Evolutionary conservation across 768 basidiomycete species (phyloP), one percentile per base, ranked within the genome.

Genomic region (Naganishia vishniacii): DNA sequence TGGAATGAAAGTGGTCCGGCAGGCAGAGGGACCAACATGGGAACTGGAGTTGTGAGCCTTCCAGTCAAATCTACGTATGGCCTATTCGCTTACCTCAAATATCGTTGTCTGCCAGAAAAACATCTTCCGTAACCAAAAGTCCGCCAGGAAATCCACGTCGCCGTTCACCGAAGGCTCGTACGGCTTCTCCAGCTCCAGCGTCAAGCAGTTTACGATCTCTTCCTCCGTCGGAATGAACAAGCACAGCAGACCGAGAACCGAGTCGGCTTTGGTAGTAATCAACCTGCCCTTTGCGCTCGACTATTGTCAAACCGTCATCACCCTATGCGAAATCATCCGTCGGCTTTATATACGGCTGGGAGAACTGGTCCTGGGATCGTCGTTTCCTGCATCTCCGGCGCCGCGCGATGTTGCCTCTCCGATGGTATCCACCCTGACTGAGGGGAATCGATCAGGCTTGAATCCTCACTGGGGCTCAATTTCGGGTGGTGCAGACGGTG

Each of bases 321-420:
- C 68, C 3, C 59, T 68, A 20, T 73, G 72, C 56, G 46, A 58
- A 15, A 71, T 74, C 65, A 70, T 77, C 59, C 73, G 72, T 11
- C 73, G 73, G 28, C 44, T 75, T 1, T 77, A 77, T 68, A 72
- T 70, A 32, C 73, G 72, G 45, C 53, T 74, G 23, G 62, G 71
- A 8, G 66, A 66, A 11, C 69, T 72, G 65, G 65, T 75, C 60
- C 9, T 34, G 7, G 47, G 23, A 18, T 13, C 7, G 4, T 13
- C 37, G 4, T 29, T 23, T 37, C n/a, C 29, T 8, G 23, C 4
- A 6, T 28, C 40, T 28, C 18, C 23, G n/a, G 31, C 42, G 37
- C 26, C 28, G 16, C 34, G 47, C 1, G 18, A 41, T 5, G n/a
- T 8, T 18, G 34, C 4, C 15, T 11, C 29, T 15, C 3, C 31